Conservation (phyloP, 805 yeast genomes). For the Ogataea nitratoaversa region DNA sequence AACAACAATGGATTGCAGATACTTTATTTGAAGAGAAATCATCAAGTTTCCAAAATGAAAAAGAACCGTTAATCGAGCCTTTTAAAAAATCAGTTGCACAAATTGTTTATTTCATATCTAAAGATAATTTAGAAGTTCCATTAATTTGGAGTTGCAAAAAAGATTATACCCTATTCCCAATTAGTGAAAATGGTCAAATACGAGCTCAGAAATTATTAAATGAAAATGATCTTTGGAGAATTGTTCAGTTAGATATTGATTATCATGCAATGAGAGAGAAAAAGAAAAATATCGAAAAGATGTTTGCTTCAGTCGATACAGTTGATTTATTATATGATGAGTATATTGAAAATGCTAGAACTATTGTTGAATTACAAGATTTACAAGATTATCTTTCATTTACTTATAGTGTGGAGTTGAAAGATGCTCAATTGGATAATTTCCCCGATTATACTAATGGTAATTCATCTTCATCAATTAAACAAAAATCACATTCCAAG, state of each 20-base stretch:
- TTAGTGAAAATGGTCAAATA: slow-evolving; percentile 37
- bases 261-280: slow-evolving; percentile 81
- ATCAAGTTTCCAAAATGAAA: slow-evolving; percentile 33
- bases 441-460: too few species aligned
- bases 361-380: slow-evolving; percentile 82
- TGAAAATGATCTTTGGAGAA: slow-evolving; percentile 91
- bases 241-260: slow-evolving; percentile 80
- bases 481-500: slow-evolving; percentile 52
- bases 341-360: slow-evolving; percentile 49
- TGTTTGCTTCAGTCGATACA: slow-evolving; percentile 49
- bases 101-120: slow-evolving; percentile 66
- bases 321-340: slow-evolving; percentile 58
- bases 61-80: slow-evolving; percentile 36
- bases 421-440: slow-evolving; percentile 33
- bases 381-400: slow-evolving; percentile 79
- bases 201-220: slow-evolving; percentile 49
- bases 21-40: slow-evolving; percentile 56
- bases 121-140: slow-evolving; percentile 85
- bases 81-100: slow-evolving; percentile 68
- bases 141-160: slow-evolving; percentile 94
- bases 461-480: too few species aligned
- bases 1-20: slow-evolving; percentile 78
- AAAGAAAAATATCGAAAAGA: slow-evolving; percentile 50
- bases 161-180: slow-evolving; percentile 69
- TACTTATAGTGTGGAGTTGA: slow-evolving; percentile 55